phyloP scores from a whole-genome alignment of 75 land plant genomes.

The Sequoiadendron giganteum region DNA sequence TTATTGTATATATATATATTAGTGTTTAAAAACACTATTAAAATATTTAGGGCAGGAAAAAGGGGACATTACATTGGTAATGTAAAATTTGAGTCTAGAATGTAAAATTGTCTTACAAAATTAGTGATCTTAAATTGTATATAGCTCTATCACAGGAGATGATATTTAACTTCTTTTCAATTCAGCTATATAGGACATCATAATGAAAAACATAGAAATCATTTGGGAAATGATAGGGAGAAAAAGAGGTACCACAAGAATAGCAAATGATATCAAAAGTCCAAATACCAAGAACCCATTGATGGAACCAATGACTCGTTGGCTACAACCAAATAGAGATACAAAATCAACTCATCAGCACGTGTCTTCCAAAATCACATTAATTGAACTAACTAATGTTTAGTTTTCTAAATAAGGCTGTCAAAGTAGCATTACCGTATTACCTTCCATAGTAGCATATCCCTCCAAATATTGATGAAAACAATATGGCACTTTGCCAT shows the following conservation, averaged over 20 bases:
- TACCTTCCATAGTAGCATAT: constrained; percentile 93
- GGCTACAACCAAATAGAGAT: constrained; percentile 43
- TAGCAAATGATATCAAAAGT: constrained; percentile 64
- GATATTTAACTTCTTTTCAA: neutral
- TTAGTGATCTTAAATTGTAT: neutral
- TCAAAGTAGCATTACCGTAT: neutral
- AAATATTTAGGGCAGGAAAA: too few relatives aligned
- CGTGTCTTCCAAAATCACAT: neutral
- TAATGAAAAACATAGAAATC: neutral
- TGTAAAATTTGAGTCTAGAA: neutral
- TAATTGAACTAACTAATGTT: neutral
- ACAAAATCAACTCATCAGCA: neutral
- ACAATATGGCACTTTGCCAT: constrained; percentile 86
- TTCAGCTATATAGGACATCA: neutral
- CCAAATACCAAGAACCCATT: constrained; percentile 86
- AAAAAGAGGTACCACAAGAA: constrained; percentile 67
- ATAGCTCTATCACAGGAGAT: neutral
- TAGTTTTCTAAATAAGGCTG: neutral
- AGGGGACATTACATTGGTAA: too few relatives aligned
- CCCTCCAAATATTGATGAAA: constrained; percentile 82
- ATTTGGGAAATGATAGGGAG: neutral
- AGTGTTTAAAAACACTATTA: too few relatives aligned
- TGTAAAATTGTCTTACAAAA: neutral
- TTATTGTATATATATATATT: too few relatives aligned
- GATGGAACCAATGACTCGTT: constrained; percentile 69